Conservation (phyloP, 139 green algal species). For the Auxenochlorella protothecoides region DNA sequence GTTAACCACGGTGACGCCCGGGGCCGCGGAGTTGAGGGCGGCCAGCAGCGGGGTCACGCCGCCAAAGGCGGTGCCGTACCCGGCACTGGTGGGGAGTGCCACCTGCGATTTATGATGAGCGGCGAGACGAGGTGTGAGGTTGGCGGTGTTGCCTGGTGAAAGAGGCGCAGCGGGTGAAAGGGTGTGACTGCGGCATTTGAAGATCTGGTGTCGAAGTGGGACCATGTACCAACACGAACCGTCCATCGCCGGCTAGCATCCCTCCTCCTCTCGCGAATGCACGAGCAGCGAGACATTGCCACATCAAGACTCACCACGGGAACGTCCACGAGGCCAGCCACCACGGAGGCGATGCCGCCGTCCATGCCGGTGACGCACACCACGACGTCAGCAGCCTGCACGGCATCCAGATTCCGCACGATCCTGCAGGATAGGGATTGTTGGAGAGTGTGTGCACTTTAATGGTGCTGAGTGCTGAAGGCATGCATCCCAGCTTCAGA, state of each 20-base stretch:
- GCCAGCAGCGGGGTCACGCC: slow-evolving; percentile 51
- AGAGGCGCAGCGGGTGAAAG: too few relatives aligned
- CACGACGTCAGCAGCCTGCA: slow-evolving; percentile 62
- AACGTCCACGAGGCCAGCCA: slow-evolving; percentile 63
- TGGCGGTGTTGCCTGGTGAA: too few relatives aligned
- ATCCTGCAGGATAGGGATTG: not conserved
- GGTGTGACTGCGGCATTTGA: too few relatives aligned
- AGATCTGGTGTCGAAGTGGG: too few relatives aligned
- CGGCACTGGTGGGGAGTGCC: slow-evolving; percentile 52
- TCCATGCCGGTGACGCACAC: slow-evolving; percentile 72
- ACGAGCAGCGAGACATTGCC: too few relatives aligned
- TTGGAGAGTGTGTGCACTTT: too few relatives aligned
- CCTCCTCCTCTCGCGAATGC: too few relatives aligned
- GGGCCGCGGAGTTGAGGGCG: slow-evolving; percentile 41
- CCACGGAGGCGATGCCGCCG: slow-evolving; percentile 47
- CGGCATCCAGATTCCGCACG: slow-evolving; percentile 29
- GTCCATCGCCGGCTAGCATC: too few relatives aligned
- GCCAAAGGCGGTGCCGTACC: slow-evolving; percentile 50
- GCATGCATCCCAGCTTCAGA: too few relatives aligned
- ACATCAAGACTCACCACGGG: slow-evolving; percentile 41
- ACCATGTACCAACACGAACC: too few relatives aligned
- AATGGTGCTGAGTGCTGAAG: too few relatives aligned
- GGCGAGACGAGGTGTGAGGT: too few relatives aligned
- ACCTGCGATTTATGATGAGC: slow-evolving; percentile 16
- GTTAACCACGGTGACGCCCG: slow-evolving; percentile 64